Base-by-base conservation (phyloP, 768 basidiomycete genomes). In the Piloderma croceum region DNA sequence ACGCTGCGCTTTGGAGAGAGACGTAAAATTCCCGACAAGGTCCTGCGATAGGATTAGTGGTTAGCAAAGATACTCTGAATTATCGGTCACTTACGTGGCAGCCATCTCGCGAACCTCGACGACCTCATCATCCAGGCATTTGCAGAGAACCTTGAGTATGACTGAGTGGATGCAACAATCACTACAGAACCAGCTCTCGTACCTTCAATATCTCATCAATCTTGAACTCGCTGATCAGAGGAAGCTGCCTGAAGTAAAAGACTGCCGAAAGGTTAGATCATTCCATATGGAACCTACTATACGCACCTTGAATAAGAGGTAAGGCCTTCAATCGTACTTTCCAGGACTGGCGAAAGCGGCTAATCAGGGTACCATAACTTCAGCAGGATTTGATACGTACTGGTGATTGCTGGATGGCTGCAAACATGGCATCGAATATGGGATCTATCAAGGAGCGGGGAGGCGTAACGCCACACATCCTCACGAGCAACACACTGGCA, bases 61-160 rank as follows among this genome's bases (percentile, higher is more conserved):
- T 31, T 13, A 31, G 9, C 6, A 9, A 41, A 41, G 4, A 46
- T 43, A 35, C 42, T 50, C 21, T 52, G 49, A 9, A 56, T 49
- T 23, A 49, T 42, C 24, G 42, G 12, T 20, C 6, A 63, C 80
- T 58, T 49, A 93, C 79, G 79, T 79, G 15, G 86, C 85, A 17
- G 88, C 88, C 78, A 87, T 90, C 62, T 91, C 86, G 31, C 90
- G 73, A 15, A 93, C 90, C 65, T 93, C 90, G 7, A 89, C 79
- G 12, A 90, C 81, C 46, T 90, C 87, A 56, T 93, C 90, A 48
- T 86, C 80, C 20, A 93, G 64, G 48, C 89, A 90, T 52, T 77
- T 69, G 48, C 84, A 87, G 4, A 93, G 67, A 24, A 88, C 81
- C 80, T 89, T 40, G 13, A 50, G 33, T 15, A 21, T 22, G 5